Evolutionary conservation across 1,139 yeast species (phyloP).

Genomic region (Cylindricascospora bacillispora): DNA sequence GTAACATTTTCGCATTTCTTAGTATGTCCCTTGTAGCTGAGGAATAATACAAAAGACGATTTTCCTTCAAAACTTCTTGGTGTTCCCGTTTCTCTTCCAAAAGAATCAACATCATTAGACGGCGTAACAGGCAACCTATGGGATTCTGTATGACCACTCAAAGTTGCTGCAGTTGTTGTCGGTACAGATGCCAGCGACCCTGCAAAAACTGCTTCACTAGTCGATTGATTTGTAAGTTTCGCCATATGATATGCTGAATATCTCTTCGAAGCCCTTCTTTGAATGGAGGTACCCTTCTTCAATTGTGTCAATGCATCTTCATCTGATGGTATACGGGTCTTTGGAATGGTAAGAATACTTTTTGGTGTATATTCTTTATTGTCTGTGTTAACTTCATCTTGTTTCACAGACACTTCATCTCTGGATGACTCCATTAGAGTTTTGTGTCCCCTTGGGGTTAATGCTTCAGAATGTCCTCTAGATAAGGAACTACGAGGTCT

Average conservation of each 20-base stretch:
- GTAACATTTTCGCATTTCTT: constrained; percentile 42
- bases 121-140: no score
- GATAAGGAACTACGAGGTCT: constrained; percentile 1
- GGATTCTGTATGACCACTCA: no score
- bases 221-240: constrained; percentile 45
- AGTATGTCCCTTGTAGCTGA: constrained; percentile 45
- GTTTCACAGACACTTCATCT: not conserved
- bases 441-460: not conserved
- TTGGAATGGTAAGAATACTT: no score
- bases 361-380: no score
- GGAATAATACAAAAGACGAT: constrained; percentile 23
- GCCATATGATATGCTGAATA: constrained; percentile 92
- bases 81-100: no score
- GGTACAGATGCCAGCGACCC: constrained; percentile 14
- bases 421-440: not conserved
- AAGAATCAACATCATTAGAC: no score
- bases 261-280: constrained; percentile 76
- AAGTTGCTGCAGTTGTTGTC: constrained; percentile 1
- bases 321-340: no score
- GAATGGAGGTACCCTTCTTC: constrained; percentile 70
- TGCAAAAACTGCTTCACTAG: constrained; percentile 26
- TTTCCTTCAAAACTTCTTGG: constrained; percentile 5
- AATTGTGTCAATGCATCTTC: constrained; percentile 50
- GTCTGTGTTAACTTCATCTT: not conserved
- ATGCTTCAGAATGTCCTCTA: not conserved